Evolutionary conservation across 139 green algal genomes (phyloP).

Genomic region (Volvox reticuliferus): DNA sequence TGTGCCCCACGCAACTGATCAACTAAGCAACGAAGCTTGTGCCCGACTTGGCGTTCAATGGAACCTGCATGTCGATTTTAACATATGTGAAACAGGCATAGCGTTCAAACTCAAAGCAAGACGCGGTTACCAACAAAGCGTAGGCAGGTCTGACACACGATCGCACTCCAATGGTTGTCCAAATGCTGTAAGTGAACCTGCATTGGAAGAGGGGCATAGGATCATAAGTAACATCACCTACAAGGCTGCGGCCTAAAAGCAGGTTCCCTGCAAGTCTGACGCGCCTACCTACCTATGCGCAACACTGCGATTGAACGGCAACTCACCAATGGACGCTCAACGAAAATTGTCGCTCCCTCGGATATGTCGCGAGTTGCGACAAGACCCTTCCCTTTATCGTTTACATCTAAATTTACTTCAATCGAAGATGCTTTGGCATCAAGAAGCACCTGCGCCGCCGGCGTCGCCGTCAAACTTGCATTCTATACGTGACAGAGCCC

Average conservation of each 20-base stretch:
- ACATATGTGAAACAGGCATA: neutral
- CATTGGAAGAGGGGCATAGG: neutral
- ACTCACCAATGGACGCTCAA: conserved; percentile 65
- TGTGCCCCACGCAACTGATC: conserved; percentile 26
- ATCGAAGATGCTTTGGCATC: conserved; percentile 1
- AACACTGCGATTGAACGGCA: neutral
- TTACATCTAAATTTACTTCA: conserved; percentile 57
- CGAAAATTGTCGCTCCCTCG: conserved; percentile 56
- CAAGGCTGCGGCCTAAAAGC: too few relatives aligned
- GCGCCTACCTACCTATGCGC: neutral
- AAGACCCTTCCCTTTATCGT: conserved; percentile 67
- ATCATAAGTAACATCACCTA: neutral
- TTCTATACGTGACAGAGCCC: too few relatives aligned
- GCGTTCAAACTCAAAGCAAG: neutral
- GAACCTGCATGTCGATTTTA: conserved; percentile 46
- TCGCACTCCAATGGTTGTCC: conserved; percentile 50
- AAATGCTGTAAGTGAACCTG: conserved; percentile 2
- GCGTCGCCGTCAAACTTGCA: too few relatives aligned
- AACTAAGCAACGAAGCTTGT: conserved; percentile 53
- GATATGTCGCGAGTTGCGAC: conserved; percentile 58
- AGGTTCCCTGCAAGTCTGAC: neutral
- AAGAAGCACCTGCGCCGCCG: conserved; percentile 29
- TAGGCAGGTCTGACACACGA: conserved; percentile 72
- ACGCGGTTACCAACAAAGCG: conserved; percentile 57
- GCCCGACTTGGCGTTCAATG: conserved; percentile 66